phyloP scores from a whole-genome alignment of 106 monocot species.

The Acanthochlamys bracteata region DNA sequence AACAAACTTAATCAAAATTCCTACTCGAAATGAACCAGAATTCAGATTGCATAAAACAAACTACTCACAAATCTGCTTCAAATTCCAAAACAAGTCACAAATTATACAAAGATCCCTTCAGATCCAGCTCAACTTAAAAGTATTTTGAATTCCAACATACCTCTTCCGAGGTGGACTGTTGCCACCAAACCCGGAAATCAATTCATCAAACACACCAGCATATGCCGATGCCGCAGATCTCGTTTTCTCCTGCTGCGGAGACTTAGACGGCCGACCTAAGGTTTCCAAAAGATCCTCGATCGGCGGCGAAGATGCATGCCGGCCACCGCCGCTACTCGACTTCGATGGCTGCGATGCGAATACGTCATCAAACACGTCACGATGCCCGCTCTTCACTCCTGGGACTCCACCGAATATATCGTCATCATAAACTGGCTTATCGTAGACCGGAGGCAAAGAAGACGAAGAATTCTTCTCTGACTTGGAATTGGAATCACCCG shows the following conservation, averaged over 20 bases:
- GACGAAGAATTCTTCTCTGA: not conserved
- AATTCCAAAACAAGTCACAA: no score
- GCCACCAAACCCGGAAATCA: conserved; percentile 71
- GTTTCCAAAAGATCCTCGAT: conserved; percentile 42
- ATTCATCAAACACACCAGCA: conserved; percentile 38
- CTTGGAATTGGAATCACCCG: not conserved
- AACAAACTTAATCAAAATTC: no score
- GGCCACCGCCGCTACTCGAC: no score
- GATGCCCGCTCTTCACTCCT: conserved; percentile 37
- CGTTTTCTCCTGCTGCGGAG: not conserved
- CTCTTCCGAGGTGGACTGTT: conserved; percentile 20
- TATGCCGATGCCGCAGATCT: not conserved
- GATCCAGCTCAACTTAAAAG: no score
- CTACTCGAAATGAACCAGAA: no score
- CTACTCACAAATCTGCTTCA: no score
- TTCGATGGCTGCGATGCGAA: conserved; percentile 17
- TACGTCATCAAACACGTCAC: conserved; percentile 41
- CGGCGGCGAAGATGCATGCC: conserved; percentile 6
- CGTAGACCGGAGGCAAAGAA: conserved; percentile 35
- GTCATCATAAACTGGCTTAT: conserved; percentile 52
- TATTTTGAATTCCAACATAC: no score
- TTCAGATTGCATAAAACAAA: no score
- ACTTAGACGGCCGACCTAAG: conserved; percentile 21
- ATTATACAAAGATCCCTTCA: no score
- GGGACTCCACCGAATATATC: conserved; percentile 67